Evolutionary conservation across 2,329 filamentous ascomycete species (phyloP), one percentile per base, ranked within the genome.

Genomic region (Sclerotinia spermophila): DNA sequence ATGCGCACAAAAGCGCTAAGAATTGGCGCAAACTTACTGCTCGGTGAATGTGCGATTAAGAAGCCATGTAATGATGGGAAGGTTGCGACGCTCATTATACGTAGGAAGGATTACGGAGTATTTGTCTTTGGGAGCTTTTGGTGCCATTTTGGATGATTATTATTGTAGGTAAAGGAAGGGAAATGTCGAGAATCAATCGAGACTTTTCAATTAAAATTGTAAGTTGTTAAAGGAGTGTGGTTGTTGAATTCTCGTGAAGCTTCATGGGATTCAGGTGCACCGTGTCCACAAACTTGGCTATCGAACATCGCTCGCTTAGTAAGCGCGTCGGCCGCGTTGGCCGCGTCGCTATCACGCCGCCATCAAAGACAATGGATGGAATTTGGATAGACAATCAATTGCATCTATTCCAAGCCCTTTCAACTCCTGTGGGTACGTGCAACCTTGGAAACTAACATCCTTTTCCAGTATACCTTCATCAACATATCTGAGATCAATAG

Each of bases 101-200:
- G 96, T 99, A 71, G 96, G 96, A 75, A 99, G 89, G 80, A 99
- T 95, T 80, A 99, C 91, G 76, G 95, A 97, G 87, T 97, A 99
- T 84, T 95, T 97, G 86, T 96, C 86, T 75, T 85, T 83, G 64
- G 81, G 76, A 64, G 81, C 45, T 65, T 68, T 78, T 33, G 66
- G 66, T 7, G 40, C 66, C 64, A 67, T 67, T 44, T 67, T 67
- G 64, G 6, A 42, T 35, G 13, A n/a, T 67, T 67, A 56, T 42
- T 67, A 56, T 58, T 42, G 33, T 55, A 35, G 35, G 35, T 44
- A 51, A 67, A 67, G 64, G 64, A 58, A 67, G 7, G 64, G 27
- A 58, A 58, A 6, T 42, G 27, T 44, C 64, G 64, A 56, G 64
- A 67, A 24, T 53, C 35, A 44, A 58, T 67, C 64, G 45, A 11